phyloP scores from a whole-genome alignment of 2,329 filamentous ascomycete genomes.

The Aspergillus brunneoviolaceus region DNA sequence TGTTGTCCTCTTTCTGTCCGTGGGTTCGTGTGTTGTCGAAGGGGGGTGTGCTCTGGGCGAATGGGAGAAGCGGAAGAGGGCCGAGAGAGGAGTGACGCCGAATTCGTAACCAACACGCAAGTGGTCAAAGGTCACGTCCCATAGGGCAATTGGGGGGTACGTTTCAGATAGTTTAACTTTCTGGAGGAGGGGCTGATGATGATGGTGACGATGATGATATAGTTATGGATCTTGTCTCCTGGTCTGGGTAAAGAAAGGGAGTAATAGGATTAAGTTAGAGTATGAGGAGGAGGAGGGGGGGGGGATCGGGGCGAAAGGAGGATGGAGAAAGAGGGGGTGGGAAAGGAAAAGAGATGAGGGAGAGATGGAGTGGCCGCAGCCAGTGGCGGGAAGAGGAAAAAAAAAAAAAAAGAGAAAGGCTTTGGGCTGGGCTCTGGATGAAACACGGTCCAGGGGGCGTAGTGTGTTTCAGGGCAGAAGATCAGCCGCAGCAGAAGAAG shows the following conservation, averaged over 20 bases:
- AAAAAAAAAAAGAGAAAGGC: conserved; percentile 15
- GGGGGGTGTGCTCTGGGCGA: neutral
- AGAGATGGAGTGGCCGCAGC: conserved; percentile 3
- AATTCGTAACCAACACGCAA: conserved; percentile 3
- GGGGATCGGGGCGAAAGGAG: too few species aligned
- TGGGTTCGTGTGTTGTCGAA: neutral
- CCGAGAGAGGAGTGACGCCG: neutral
- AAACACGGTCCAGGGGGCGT: conserved; percentile 8
- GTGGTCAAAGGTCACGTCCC: neutral
- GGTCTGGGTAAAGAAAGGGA: neutral
- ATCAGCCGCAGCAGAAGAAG: neutral
- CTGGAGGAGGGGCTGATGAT: too few species aligned
- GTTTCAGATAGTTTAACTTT: neutral
- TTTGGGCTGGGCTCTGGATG: neutral
- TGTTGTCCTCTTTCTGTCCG: too few species aligned
- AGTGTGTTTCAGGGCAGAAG: neutral
- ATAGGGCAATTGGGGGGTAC: conserved; percentile 1
- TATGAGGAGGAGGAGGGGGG: neutral
- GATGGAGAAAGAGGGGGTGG: neutral
- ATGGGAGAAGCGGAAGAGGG: neutral
- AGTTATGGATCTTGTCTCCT: neutral
- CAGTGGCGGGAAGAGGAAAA: conserved; percentile 18
- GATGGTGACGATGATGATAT: too few species aligned
- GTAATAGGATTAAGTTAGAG: neutral
- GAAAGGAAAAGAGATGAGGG: conserved; percentile 4